These are phyloP conservation scores for Trichoderma sp. DNA, from an alignment of 2,329 filamentous ascomycete genomes.

Conservation along the genomic window DNA sequence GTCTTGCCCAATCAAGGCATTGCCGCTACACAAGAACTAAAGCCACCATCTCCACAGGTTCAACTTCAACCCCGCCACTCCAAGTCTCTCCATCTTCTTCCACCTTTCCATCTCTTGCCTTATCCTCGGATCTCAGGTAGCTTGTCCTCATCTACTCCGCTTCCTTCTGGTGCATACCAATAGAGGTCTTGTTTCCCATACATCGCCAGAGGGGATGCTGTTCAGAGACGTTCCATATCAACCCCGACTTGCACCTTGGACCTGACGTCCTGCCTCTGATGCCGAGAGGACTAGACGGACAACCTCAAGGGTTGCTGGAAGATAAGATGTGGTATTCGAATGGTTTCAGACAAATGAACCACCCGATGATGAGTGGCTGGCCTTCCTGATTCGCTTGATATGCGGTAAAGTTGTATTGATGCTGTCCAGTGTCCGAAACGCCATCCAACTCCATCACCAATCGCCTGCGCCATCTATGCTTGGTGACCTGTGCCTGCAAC, in stretches of 20 bases:
- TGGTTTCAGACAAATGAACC: too few relatives aligned
- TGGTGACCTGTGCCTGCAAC: conserved; percentile 5
- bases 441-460: conserved; percentile 2
- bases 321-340: neutral
- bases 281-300: too few relatives aligned
- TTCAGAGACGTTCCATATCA: neutral
- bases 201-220: neutral
- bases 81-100: neutral
- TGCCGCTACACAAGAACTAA: conserved; percentile 10
- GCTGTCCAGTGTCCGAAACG: neutral
- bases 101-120: neutral
- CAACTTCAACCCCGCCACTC: conserved; percentile 9
- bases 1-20: conserved; percentile 17
- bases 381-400: too few relatives aligned
- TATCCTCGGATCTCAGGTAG: neutral
- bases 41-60: conserved; percentile 24
- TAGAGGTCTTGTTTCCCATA: too few relatives aligned
- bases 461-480: neutral
- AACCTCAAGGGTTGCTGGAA: neutral
- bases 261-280: too few relatives aligned
- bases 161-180: neutral
- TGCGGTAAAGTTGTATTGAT: too few relatives aligned
- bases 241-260: neutral
- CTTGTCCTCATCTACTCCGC: neutral
- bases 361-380: neutral